These are phyloP conservation scores for Malassezia vespertilionis DNA, from an alignment of 1,284 basidiomycete genomes.

Conservation along the genomic window DNA sequence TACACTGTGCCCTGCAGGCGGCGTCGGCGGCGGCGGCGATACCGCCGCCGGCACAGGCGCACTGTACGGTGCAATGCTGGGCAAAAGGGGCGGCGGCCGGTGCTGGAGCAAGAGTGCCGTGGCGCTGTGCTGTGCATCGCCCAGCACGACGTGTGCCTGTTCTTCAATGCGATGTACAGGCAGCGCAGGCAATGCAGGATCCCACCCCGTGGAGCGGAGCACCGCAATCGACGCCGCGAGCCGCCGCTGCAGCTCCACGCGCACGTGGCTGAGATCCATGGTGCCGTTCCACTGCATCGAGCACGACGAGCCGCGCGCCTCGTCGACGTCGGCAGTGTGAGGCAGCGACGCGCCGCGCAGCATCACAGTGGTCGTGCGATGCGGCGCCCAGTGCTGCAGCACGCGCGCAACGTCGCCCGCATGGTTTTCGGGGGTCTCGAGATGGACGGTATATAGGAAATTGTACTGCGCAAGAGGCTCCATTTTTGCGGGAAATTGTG, in stretches of 20 bases:
- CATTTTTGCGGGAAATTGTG: not conserved
- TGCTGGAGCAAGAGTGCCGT: not conserved
- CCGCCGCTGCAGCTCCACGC: not conserved
- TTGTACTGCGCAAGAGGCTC: constrained; percentile 2
- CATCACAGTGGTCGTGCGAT: constrained; percentile 3
- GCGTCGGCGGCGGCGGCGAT: not conserved
- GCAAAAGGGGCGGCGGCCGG: too few relatives aligned
- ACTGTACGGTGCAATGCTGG: too few relatives aligned
- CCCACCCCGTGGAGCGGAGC: too few relatives aligned
- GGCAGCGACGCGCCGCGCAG: constrained; percentile 1
- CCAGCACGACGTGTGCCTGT: not conserved
- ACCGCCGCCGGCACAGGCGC: not conserved
- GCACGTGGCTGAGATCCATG: not conserved
- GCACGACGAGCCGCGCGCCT: not conserved
- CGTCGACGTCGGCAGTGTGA: not conserved
- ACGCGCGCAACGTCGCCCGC: not conserved
- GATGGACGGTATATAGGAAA: constrained; percentile 9
- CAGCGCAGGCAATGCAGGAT: too few relatives aligned
- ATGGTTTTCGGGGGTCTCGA: not conserved
- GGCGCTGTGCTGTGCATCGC: not conserved
- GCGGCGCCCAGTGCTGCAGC: constrained; percentile 1
- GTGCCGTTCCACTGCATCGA: constrained; percentile 7
- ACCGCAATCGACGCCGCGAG: not conserved
- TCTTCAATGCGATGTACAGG: not conserved
- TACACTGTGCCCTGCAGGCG: too few relatives aligned